Evolutionary conservation across 1,139 yeast genomes (phyloP), one percentile per base, ranked within the genome.

Genomic region (Spathaspora sp.): DNA sequence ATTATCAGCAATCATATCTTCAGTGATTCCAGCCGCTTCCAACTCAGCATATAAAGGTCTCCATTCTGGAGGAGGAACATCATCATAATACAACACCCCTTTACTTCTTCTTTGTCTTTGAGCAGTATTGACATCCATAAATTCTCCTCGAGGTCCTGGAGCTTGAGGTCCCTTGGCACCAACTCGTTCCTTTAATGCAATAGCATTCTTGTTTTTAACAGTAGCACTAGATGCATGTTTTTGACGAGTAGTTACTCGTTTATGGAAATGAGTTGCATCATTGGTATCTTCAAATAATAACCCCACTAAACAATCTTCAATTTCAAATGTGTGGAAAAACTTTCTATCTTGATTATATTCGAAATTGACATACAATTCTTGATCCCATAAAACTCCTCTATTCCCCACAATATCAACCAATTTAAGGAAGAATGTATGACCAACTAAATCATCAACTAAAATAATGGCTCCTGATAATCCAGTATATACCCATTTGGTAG

Each of bases 341-440:
- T 95, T 84, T 23, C 99, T 79, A 63, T 93, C 99, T 65, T 93
- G 98, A 61, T 87, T 81, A 66, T 93, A 93, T 54, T 84, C 86
- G 63, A 93, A 90, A 57, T 88, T 86, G 8, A 89, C 84, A 61
- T 89, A 93, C 42, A 93, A 67, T 64, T 93, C 99, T 64, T 93
- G 99, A 64, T 93, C 99, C 99, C 99, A 93, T 0, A 93, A 55
- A 1, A 93, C 96, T 16, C 98, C 98, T 38, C 88, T 73, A 52
- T 81, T 80, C 9, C 96, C 96, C 38, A 74, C 63, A 38, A 93
- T 81, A 59, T 93, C 99, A 9, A 93, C 95, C 48, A 93, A 63
- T 63, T 93, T 93, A 44, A 93, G 74, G 64, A 90, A 93, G 62
- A 87, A 91, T 0, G 97, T 89, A 65, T 91, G 93, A 3, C 99